Base-by-base conservation (phyloP, 768 basidiomycete species). In the Punctularia strigosozonata region DNA sequence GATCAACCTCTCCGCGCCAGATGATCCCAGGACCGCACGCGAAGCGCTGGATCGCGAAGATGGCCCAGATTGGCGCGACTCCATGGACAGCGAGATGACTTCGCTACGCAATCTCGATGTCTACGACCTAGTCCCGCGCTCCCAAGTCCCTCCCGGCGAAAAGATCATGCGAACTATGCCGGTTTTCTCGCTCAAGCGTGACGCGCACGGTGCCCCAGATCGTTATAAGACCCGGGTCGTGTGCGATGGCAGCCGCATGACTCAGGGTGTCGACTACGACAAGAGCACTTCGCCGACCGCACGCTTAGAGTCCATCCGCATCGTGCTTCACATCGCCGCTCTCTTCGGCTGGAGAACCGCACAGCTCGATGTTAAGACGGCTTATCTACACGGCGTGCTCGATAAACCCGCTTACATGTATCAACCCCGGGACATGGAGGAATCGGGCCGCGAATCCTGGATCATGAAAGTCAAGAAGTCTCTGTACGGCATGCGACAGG, bases 171-270 rank as follows among this genome's bases (percentile, higher is more conserved):
- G n/a, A n/a, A n/a, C n/a, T n/a, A n/a, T n/a, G n/a, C n/a, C n/a
- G n/a, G 65, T 71, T 4, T 71, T 60, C 45, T 44, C 44, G 13
- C 42, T 55, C 24, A 74, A 75, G 46, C 38, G 49, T 21, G 61
- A 68, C 40, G 43, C 52, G 1, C 28, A 46, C 1, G 66, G 68
- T 8, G 34, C 46, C 1, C 50, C 68, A 20, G 40, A 45, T 2
- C 47, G 54, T 4, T 61, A 62, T 57, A 71, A 70, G 46, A 68
- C 63, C 1, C 36, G 61, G 0, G 48, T 72, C 0, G 66, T 71
- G 0, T 63, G 65, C 0, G 51, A 63, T 39, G 63, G 71, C 0
- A 65, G 60, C 50, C 38, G 53, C 0, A 70, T 73, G 46, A 43
- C 52, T 1, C 50, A 50, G 1, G 61, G 69, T 0, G 42, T 65